Conservation (phyloP, 169 alveolate genomes). For the Plasmodium malariae region DNA sequence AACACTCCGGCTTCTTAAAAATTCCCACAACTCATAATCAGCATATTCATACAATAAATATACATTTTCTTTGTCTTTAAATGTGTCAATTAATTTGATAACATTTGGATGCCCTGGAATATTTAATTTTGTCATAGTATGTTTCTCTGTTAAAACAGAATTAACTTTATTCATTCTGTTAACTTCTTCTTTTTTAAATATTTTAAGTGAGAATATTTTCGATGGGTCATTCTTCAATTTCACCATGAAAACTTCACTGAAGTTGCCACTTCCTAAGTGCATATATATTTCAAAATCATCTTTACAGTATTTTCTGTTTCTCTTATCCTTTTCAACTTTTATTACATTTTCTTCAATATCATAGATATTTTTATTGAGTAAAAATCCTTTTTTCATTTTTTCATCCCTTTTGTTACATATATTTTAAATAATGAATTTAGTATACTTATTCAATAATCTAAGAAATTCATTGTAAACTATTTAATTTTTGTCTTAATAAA, state of each 20-base stretch:
- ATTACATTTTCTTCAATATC: constrained; percentile 65
- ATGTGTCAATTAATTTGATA: constrained; percentile 84
- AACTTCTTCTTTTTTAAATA: constrained; percentile 86
- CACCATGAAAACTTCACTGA: constrained; percentile 88
- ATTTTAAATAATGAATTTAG: constrained; percentile 6
- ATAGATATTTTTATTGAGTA: constrained; percentile 52
- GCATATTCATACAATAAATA: constrained; percentile 87
- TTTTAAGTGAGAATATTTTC: constrained; percentile 85
- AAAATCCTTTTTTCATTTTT: constrained; percentile 73
- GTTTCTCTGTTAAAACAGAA: constrained; percentile 86
- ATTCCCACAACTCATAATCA: constrained; percentile 89
- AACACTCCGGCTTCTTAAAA: constrained; percentile 77
- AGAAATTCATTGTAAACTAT: constrained; percentile 1
- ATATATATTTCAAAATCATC: constrained; percentile 87
- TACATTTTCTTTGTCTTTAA: constrained; percentile 85
- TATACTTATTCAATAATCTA: constrained; percentile 18
- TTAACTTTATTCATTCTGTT: constrained; percentile 68
- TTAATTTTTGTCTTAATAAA: constrained; percentile 32
- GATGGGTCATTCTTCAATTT: constrained; percentile 82
- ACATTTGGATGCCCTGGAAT: constrained; percentile 88
- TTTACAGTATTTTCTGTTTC: constrained; percentile 69
- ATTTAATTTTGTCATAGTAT: constrained; percentile 81
- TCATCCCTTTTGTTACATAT: constrained; percentile 10
- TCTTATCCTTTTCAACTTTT: constrained; percentile 30
- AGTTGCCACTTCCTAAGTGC: constrained; percentile 87